phyloP scores from a whole-genome alignment of 148 eudicot species.

The Rhododendron kiyosumense region DNA sequence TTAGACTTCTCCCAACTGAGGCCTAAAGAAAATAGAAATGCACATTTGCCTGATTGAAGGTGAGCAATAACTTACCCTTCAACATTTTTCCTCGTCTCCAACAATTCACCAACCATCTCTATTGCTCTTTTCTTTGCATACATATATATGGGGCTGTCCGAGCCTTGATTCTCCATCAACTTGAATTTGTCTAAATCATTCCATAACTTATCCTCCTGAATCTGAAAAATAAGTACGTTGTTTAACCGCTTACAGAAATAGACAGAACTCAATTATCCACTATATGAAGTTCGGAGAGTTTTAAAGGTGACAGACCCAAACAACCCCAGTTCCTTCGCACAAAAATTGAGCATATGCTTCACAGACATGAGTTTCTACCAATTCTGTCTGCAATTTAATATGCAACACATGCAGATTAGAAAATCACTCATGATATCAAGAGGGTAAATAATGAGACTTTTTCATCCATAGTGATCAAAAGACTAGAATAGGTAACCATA shows the following conservation, averaged over 20 bases:
- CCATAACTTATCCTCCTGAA: conserved; percentile 47
- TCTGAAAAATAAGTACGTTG: conserved; percentile 38
- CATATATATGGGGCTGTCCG: conserved; percentile 29
- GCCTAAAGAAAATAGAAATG: background rate
- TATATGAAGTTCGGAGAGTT: conserved; percentile 5
- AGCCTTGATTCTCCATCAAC: conserved; percentile 27
- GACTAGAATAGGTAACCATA: background rate
- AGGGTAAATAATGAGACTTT: background rate
- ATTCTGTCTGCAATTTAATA: conserved; percentile 49
- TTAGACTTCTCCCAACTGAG: background rate
- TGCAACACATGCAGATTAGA: conserved; percentile 6
- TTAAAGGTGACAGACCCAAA: conserved; percentile 64
- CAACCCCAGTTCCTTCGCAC: conserved; percentile 58
- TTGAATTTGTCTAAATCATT: conserved; percentile 36
- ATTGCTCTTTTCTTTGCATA: conserved; percentile 58
- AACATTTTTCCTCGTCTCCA: conserved; percentile 52
- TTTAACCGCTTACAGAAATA: background rate
- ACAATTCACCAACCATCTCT: conserved; percentile 29
- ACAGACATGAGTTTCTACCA: conserved; percentile 54
- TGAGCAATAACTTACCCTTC: conserved; percentile 44
- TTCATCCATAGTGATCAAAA: background rate
- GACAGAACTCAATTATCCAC: background rate
- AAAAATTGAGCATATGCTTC: conserved; percentile 58
- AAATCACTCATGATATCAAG: background rate
- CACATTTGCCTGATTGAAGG: background rate